phyloP scores from a whole-genome alignment of 2,329 filamentous ascomycete genomes.

The Clonostachys solani region DNA sequence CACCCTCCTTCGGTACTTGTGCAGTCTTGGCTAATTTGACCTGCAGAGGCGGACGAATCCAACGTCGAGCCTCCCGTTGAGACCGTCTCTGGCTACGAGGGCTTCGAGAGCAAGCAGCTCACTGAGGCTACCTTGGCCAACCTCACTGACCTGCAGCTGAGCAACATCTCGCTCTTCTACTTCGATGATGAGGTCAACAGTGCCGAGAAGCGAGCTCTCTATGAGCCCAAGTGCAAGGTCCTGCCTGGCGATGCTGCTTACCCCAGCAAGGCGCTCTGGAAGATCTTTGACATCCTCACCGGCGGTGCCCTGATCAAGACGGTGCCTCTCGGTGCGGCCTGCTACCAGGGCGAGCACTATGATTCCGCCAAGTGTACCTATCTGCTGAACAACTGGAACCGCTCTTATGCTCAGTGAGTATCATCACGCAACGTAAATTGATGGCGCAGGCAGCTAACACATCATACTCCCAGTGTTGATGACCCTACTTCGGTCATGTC shows the following conservation, averaged over 20 bases:
- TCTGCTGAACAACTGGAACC: slow-evolving; percentile 14
- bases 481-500: slow-evolving; percentile 35
- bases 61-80: slow-evolving; percentile 8
- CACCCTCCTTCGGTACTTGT: neutral
- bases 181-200: slow-evolving; percentile 15
- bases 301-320: slow-evolving; percentile 23
- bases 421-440: neutral
- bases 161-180: slow-evolving; percentile 21
- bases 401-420: slow-evolving; percentile 6
- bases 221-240: slow-evolving; percentile 13
- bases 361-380: slow-evolving; percentile 15
- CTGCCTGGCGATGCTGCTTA: slow-evolving; percentile 19
- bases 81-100: slow-evolving; percentile 9
- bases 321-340: slow-evolving; percentile 21
- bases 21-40: neutral
- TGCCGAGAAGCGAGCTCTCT: slow-evolving; percentile 1
- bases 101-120: slow-evolving; percentile 19
- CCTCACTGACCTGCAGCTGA: slow-evolving; percentile 19
- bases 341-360: slow-evolving; percentile 19
- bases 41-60: slow-evolving; percentile 6
- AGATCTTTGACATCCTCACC: slow-evolving; percentile 23
- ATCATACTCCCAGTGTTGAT: slow-evolving; percentile 13
- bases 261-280: slow-evolving; percentile 18
- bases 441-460: neutral
- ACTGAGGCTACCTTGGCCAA: slow-evolving; percentile 25